Percentiles rank a stretch among this genome's conserved stretches.
Conservation (phyloP, 257 asterid species). For the Penstemon barbatus region DNA sequence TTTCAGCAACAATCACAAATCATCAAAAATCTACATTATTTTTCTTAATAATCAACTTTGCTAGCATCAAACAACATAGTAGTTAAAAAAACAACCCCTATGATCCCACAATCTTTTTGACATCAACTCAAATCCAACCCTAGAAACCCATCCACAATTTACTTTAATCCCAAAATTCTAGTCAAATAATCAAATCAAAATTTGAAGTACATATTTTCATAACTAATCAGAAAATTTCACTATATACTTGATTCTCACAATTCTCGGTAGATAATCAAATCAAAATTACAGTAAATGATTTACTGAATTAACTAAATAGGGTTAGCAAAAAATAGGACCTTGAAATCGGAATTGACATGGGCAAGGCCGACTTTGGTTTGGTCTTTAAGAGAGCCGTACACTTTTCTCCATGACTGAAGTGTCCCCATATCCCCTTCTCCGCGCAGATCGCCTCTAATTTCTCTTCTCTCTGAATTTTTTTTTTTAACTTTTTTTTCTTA, state of each 20-base stretch:
- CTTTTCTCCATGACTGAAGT: conserved; percentile 79
- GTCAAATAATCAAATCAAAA: no score
- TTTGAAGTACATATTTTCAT: no score
- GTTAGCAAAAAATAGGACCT: conserved; percentile 38
- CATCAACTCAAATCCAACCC: background rate
- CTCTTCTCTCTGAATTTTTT: conserved; percentile 8
- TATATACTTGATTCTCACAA: background rate
- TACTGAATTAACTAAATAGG: background rate
- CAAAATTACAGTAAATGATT: background rate
- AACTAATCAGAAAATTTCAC: no score
- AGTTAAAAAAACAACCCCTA: background rate
- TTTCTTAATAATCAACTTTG: no score
- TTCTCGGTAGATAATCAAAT: conserved; percentile 1
- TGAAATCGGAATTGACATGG: conserved; percentile 92
- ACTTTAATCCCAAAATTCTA: no score
- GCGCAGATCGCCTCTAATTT: conserved; percentile 39
- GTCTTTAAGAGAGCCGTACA: conserved; percentile 88
- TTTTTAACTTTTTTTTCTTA: conserved; percentile 12
- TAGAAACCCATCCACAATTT: no score
- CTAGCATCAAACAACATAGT: no score
- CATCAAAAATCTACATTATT: background rate
- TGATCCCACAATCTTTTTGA: no score
- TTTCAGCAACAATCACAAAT: background rate
- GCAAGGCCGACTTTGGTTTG: conserved; percentile 88
- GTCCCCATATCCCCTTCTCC: conserved; percentile 55